These are phyloP conservation scores for Platanthera guangdongensis DNA, from an alignment of 106 monocot genomes.

Conservation along the genomic window DNA sequence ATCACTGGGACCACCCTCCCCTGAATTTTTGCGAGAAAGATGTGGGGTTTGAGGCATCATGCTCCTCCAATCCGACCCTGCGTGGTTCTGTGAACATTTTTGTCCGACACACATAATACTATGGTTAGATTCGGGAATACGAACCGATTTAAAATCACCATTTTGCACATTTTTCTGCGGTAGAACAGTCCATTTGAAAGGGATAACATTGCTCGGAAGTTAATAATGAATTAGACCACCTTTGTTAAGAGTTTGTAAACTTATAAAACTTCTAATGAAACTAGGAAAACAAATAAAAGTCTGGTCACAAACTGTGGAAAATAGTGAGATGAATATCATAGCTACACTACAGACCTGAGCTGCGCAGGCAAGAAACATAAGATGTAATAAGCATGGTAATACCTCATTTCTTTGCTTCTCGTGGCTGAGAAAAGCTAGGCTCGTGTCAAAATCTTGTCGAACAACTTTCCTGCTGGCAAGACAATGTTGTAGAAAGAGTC, in stretches of 20 bases:
- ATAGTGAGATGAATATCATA: too few relatives aligned
- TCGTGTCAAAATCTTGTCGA: conserved; percentile 84
- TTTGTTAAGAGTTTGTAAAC: too few relatives aligned
- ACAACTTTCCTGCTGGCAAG: conserved; percentile 51
- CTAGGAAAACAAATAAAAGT: too few relatives aligned
- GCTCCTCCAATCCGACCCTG: conserved; percentile 47
- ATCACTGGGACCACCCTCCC: conserved; percentile 42
- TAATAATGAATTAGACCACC: too few relatives aligned
- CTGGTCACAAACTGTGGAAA: too few relatives aligned
- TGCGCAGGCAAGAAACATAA: neutral
- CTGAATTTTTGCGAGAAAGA: conserved; percentile 40
- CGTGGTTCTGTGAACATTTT: conserved; percentile 23
- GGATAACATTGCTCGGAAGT: too few relatives aligned
- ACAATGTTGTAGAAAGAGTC: neutral
- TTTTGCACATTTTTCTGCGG: too few relatives aligned
- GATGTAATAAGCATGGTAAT: neutral
- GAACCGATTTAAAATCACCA: too few relatives aligned
- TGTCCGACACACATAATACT: neutral
- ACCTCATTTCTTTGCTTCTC: conserved; percentile 94
- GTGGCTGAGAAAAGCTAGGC: conserved; percentile 77
- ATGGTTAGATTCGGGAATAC: too few relatives aligned
- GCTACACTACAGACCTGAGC: too few relatives aligned
- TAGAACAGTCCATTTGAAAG: too few relatives aligned
- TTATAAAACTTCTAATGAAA: too few relatives aligned
- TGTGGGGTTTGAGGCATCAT: conserved; percentile 34